Base-by-base conservation (phyloP, 2,329 filamentous ascomycete genomes). In the Talaromyces sp. region DNA sequence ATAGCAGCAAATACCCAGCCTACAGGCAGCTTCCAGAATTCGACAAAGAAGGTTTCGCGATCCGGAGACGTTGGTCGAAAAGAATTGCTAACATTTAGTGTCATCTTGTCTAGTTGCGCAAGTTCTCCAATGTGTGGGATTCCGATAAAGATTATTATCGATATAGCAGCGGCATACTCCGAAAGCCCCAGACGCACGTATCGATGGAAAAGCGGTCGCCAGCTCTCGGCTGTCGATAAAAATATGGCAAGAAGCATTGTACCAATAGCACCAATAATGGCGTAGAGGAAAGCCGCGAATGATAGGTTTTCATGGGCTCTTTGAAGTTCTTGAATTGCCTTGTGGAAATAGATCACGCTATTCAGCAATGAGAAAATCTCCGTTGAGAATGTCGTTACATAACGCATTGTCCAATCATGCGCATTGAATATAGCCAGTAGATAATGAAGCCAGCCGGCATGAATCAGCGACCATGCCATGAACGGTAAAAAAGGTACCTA, bases 331-430 rank as follows among this genome's bases (percentile, higher is more conserved):
- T 88, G 84, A 36, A 86, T 80, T 1, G 85, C 85, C 72, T 88
- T 88, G 72, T 88, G 83, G 68, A 89, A 87, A 72, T 88, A 89
- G 65, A 88, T 88, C 62, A 88, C 82, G 66, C 84, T 86, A 72
- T 88, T 88, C 30, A 88, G 75, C 9, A 89, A 78, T 2, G 85
- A 86, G 70, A 88, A 88, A 59, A 88, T 86, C 69, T 88, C 86
- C 51, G 84, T 85, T 63, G 81, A 86, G 71, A 88, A 88, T 22
- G 82, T 85, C 2, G 86, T 89, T 55, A 89, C 86, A 71, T 88
- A 88, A 66, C 84, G 80, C 86, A 88, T 89, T 0, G 86, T 88
- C 84, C 85, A 88, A 71, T 88, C 85, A 68, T 88, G 85, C 4
- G 85, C 86, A 71, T 88, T 88, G 72, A 88, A 83, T 57, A 88